These are phyloP conservation scores for Leccinum rimulosum DNA, from an alignment of 768 basidiomycete species.

Conservation along the genomic window DNA sequence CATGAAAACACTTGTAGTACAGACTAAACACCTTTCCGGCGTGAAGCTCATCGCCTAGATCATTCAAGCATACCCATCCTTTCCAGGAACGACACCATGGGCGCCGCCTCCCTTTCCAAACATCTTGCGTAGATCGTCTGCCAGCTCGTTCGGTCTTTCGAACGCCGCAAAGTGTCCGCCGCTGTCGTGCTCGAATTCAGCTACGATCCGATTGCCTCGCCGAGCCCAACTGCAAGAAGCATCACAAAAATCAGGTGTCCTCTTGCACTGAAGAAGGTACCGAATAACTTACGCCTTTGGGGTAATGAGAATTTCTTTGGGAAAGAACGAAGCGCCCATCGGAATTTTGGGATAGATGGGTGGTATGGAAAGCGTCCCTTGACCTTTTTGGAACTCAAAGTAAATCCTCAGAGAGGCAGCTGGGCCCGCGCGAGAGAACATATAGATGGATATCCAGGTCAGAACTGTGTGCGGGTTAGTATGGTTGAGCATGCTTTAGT, in stretches of 20 bases:
- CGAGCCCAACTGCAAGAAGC: conserved; percentile 41
- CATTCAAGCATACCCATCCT: conserved; percentile 38
- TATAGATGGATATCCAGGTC: conserved; percentile 59
- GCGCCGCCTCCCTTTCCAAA: conserved; percentile 52
- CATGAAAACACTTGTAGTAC: too few relatives aligned
- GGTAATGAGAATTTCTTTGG: conserved; percentile 41
- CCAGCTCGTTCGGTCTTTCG: conserved; percentile 49
- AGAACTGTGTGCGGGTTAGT: conserved; percentile 38
- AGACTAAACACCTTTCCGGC: too few relatives aligned
- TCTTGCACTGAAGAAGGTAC: too few relatives aligned
- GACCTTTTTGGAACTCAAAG: conserved; percentile 39
- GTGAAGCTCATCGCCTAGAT: too few relatives aligned
- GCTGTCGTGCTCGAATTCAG: conserved; percentile 43
- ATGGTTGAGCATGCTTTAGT: neutral
- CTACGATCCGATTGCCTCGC: conserved; percentile 40
- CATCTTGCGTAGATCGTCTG: conserved; percentile 51
- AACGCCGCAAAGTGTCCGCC: conserved; percentile 62
- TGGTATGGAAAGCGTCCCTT: accelerated
- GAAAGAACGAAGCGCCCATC: conserved; percentile 50
- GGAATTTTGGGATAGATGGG: conserved; percentile 33
- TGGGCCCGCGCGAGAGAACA: conserved; percentile 58
- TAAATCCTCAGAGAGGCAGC: conserved; percentile 58
- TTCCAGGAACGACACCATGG: conserved; percentile 44
- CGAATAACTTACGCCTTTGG: conserved; percentile 36
- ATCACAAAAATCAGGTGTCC: neutral